phyloP scores from a whole-genome alignment of 768 basidiomycete genomes.

The Rhodotorula sphaerocarpa region DNA sequence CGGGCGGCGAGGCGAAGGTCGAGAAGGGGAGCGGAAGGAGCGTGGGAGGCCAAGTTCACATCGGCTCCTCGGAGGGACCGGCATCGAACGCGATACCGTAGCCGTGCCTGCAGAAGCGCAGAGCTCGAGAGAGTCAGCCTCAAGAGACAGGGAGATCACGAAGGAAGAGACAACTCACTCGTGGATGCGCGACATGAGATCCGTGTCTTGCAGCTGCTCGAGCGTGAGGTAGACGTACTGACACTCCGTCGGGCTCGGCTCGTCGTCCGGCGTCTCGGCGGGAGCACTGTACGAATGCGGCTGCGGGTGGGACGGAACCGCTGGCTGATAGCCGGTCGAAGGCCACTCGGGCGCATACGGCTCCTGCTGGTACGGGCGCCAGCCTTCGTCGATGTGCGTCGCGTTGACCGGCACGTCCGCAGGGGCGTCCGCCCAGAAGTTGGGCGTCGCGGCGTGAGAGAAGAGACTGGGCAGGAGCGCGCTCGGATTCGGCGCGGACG shows the following conservation, averaged over 20 bases:
- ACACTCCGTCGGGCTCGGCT: not conserved
- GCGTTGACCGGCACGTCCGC: no score
- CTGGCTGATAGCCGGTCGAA: no score
- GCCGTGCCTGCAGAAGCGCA: slow-evolving; percentile 8
- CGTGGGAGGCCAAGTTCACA: no score
- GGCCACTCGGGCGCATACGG: no score
- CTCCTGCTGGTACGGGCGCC: no score
- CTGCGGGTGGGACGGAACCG: not conserved
- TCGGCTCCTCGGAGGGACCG: not conserved
- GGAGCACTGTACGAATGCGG: not conserved
- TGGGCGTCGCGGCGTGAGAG: not conserved
- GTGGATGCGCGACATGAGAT: slow-evolving; percentile 4
- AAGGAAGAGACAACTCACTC: not conserved
- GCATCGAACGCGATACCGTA: slow-evolving; percentile 24
- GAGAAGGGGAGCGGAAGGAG: not conserved
- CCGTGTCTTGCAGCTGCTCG: slow-evolving; percentile 14
- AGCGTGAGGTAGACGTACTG: slow-evolving; percentile 10
- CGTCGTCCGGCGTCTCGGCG: not conserved
- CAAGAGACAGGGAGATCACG: no score
- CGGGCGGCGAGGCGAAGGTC: not conserved
- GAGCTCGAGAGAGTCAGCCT: not conserved
- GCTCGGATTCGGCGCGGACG: slow-evolving; percentile 3
- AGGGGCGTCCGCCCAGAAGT: no score
- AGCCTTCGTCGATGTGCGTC: no score
- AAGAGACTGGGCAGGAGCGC: not conserved